Evolutionary conservation across 352 stramenopile genomes (phyloP).

Genomic region (Phytophthora pistaciae): DNA sequence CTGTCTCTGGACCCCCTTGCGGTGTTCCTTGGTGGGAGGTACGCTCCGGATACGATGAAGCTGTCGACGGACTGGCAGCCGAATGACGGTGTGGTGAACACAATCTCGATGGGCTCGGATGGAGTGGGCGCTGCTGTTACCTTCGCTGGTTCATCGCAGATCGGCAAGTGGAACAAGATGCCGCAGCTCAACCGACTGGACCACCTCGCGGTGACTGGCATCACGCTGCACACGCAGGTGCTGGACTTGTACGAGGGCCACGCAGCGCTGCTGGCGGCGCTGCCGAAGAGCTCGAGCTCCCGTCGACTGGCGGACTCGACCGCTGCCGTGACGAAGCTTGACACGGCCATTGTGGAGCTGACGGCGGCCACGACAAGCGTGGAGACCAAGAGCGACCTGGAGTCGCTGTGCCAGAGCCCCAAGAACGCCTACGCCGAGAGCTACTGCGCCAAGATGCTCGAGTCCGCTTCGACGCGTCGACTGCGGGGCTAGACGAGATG

Average conservation of each 20-base stretch:
- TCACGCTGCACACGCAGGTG: conserved; percentile 57
- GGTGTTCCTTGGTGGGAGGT: conserved; percentile 49
- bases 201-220: conserved; percentile 50
- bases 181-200: conserved; percentile 53
- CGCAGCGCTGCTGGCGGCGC: conserved; percentile 36
- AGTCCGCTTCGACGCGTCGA: conserved; percentile 24
- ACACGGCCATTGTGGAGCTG: conserved; percentile 38
- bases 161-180: conserved; percentile 68
- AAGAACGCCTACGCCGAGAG: conserved; percentile 47
- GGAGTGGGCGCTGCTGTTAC: conserved; percentile 25
- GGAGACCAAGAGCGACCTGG: conserved; percentile 42
- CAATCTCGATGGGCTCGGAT: conserved; percentile 55
- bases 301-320: conserved; percentile 34
- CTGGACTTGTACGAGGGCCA: conserved; percentile 45
- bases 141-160: conserved; percentile 40
- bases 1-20: conserved; percentile 42
- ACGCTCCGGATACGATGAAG: conserved; percentile 35
- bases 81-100: conserved; percentile 60
- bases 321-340: conserved; percentile 27
- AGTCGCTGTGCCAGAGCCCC: conserved; percentile 31
- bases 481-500: conserved; percentile 25
- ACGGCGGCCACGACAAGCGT: conserved; percentile 36
- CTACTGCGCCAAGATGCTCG: conserved; percentile 49
- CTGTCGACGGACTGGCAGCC: conserved; percentile 51
- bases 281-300: conserved; percentile 23